Percentiles rank a stretch among this genome's conserved stretches.
These are phyloP conservation scores for Sanghuangporus weigelae DNA, from an alignment of 1,284 basidiomycete genomes.

Conservation along the genomic window DNA sequence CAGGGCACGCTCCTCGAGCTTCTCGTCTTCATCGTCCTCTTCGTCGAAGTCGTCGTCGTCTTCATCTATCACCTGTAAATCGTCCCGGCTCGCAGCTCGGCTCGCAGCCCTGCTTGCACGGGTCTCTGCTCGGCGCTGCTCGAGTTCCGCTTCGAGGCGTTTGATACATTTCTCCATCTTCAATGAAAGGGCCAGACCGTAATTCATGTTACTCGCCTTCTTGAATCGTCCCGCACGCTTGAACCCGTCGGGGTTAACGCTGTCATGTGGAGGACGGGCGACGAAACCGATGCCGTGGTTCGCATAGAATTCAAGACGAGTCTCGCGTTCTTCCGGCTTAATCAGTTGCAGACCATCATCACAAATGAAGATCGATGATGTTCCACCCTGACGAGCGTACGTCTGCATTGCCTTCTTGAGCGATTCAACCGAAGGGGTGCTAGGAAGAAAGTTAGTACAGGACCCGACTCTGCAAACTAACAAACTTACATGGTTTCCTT, in stretches of 20 bases:
- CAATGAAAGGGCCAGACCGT: slow-evolving; percentile 67
- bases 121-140: slow-evolving; percentile 16
- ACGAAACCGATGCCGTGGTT: slow-evolving; percentile 82
- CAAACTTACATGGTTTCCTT: slow-evolving; percentile 59
- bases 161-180: slow-evolving; percentile 70
- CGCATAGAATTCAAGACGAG: slow-evolving; percentile 70
- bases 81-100: slow-evolving; percentile 37
- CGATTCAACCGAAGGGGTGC: slow-evolving; percentile 71
- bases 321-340: slow-evolving; percentile 52
- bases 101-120: slow-evolving; percentile 1
- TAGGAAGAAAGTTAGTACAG: slow-evolving; percentile 23
- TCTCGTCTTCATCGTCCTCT: slow-evolving; percentile 24
- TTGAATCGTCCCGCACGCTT: slow-evolving; percentile 86
- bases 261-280: slow-evolving; percentile 68
- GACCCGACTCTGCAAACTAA: neutral
- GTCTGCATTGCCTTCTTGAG: slow-evolving; percentile 85
- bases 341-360: slow-evolving; percentile 72
- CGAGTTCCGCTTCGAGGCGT: slow-evolving; percentile 32
- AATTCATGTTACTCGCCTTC: slow-evolving; percentile 90
- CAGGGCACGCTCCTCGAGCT: slow-evolving; percentile 58
- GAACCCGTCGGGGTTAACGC: slow-evolving; percentile 52
- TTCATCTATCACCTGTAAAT: slow-evolving; percentile 20
- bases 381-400: slow-evolving; percentile 78
- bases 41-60: slow-evolving; percentile 29
- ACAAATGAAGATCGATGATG: slow-evolving; percentile 70